These are phyloP conservation scores for Chernovozyma sophiae-reginae DNA, from an alignment of 1,139 yeast species.

Conservation along the genomic window DNA sequence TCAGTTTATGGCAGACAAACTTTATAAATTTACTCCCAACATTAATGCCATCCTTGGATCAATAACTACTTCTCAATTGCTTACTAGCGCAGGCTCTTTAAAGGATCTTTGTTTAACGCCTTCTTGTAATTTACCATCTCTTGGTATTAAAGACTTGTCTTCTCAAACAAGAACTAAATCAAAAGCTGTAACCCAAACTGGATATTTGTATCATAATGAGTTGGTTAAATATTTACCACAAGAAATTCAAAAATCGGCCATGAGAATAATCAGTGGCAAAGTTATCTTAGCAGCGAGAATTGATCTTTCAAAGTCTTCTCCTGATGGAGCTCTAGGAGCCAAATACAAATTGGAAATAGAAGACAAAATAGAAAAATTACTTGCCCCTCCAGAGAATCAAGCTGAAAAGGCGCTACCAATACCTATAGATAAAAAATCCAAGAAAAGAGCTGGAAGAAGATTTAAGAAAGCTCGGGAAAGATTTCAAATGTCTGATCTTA, in stretches of 20 bases:
- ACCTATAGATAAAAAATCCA: slow-evolving; percentile 74
- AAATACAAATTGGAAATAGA: slow-evolving; percentile 58
- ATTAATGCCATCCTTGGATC: slow-evolving; percentile 70
- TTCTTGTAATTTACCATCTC: slow-evolving; percentile 75
- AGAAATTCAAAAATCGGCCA: slow-evolving; percentile 61
- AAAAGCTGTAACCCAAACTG: slow-evolving; percentile 55
- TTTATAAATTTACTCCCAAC: slow-evolving; percentile 74
- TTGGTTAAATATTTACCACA: slow-evolving; percentile 53
- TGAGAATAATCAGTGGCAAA: slow-evolving; percentile 79
- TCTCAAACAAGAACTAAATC: slow-evolving; percentile 19
- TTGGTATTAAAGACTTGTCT: slow-evolving; percentile 63
- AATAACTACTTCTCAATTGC: slow-evolving; percentile 66
- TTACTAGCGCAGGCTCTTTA: slow-evolving; percentile 71
- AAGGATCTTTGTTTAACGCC: slow-evolving; percentile 69
- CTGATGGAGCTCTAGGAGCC: slow-evolving; percentile 55
- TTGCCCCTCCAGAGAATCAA: slow-evolving; percentile 71
- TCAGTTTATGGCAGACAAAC: slow-evolving; percentile 51
- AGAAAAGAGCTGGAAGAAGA: slow-evolving; percentile 83
- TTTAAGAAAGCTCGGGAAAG: slow-evolving; percentile 77
- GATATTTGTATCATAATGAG: slow-evolving; percentile 55
- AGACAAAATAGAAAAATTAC: slow-evolving; percentile 63
- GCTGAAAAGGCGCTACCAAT: slow-evolving; percentile 76
- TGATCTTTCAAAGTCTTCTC: slow-evolving; percentile 48
- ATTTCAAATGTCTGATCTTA: slow-evolving; percentile 74
- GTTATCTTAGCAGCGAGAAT: slow-evolving; percentile 79